Evolutionary conservation across 192 early-diverging fungal genomes (phyloP).

Genomic region (Backusella sp.): DNA sequence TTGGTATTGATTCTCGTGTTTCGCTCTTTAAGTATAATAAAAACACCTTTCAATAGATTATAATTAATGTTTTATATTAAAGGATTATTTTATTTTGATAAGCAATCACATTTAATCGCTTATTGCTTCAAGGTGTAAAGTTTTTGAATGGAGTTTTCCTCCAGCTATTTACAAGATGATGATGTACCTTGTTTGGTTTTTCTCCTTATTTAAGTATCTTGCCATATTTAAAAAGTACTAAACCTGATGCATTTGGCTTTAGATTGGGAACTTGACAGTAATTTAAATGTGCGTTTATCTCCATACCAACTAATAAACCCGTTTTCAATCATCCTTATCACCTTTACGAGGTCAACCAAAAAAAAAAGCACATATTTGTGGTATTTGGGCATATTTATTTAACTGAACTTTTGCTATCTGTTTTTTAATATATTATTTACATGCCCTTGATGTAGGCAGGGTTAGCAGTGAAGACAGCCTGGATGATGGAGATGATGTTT

Average conservation of each 20-base stretch:
- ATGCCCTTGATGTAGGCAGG: slow-evolving; percentile 41
- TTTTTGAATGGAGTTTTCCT: neutral
- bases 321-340: neutral
- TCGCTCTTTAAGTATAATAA: neutral
- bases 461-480: slow-evolving; percentile 52
- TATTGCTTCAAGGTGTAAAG: neutral
- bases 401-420: neutral
- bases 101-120: neutral
- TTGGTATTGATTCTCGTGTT: neutral
- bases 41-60: neutral
- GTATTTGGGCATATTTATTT: neutral
- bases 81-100: neutral
- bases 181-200: no score
- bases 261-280: no score
- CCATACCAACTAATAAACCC: no score
- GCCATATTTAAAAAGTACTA: no score
- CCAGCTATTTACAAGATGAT: no score
- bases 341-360: neutral
- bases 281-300: no score
- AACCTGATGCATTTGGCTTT: no score
- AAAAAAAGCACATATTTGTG: neutral
- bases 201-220: no score
- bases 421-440: slow-evolving; percentile 25
- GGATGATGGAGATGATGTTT: slow-evolving; percentile 62
- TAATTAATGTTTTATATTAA: neutral